Evolutionary conservation across 805 yeast species (phyloP).

Genomic region (Ogataea polymorpha): DNA sequence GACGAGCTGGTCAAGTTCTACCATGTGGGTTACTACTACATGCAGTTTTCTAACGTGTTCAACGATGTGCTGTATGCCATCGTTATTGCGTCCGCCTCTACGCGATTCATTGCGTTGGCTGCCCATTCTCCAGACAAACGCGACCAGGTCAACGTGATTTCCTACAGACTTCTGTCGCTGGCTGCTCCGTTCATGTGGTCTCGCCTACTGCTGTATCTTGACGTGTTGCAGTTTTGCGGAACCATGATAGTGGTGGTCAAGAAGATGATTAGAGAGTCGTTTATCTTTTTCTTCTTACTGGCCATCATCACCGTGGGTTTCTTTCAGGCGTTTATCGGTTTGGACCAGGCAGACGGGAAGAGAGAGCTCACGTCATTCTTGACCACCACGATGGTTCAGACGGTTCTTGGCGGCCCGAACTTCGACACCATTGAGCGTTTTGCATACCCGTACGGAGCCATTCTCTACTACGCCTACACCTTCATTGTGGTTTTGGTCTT

Average conservation of each 20-base stretch:
- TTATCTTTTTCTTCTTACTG: conserved; percentile 75
- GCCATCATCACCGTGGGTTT: conserved; percentile 73
- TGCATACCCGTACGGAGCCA: conserved; percentile 83
- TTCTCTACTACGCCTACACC: conserved; percentile 72
- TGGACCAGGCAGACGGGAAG: conserved; percentile 85
- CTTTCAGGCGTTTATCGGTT: conserved; percentile 80
- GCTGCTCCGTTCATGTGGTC: conserved; percentile 89
- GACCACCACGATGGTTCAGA: conserved; percentile 60
- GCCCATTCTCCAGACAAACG: conserved; percentile 25
- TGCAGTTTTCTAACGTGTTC: conserved; percentile 77
- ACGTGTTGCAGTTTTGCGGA: conserved; percentile 79
- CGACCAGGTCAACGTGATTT: conserved; percentile 26
- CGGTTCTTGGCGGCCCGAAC: conserved; percentile 72
- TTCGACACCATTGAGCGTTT: conserved; percentile 67
- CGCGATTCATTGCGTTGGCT: conserved; percentile 48
- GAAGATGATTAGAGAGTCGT: conserved; percentile 82
- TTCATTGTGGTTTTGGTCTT: conserved; percentile 72
- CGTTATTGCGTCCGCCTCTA: conserved; percentile 48
- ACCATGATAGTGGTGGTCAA: conserved; percentile 83
- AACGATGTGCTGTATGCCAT: conserved; percentile 67
- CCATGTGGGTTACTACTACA: conserved; percentile 69
- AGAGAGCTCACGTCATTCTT: conserved; percentile 69
- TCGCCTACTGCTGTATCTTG: conserved; percentile 69
- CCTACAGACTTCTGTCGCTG: conserved; percentile 70
- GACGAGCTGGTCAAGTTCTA: conserved; percentile 73